These are phyloP conservation scores for Thymus quinquecostatus DNA, from an alignment of 257 asterid genomes.

Conservation along the genomic window DNA sequence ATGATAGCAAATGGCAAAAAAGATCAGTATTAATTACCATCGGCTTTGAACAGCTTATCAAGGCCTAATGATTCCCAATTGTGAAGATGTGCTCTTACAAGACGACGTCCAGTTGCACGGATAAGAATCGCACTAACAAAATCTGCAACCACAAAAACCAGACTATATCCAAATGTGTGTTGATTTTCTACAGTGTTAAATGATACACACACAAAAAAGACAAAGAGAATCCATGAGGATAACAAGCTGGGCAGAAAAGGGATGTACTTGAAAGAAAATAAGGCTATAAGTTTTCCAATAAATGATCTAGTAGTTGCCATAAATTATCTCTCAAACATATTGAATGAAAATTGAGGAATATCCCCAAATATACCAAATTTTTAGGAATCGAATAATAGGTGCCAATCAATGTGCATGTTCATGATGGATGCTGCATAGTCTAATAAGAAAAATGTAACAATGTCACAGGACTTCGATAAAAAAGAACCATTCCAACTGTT, in stretches of 20 bases:
- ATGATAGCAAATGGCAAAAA: neutral
- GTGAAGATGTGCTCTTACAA: constrained; percentile 54
- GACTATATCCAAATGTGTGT: constrained; percentile 80
- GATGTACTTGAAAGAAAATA: constrained; percentile 8
- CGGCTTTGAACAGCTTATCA: constrained; percentile 46
- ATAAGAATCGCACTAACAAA: constrained; percentile 73
- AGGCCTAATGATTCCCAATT: constrained; percentile 67
- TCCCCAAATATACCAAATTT: constrained; percentile 4
- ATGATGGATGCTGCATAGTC: neutral
- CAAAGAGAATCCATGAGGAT: constrained; percentile 11
- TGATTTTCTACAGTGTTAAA: constrained; percentile 41
- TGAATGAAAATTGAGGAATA: constrained; percentile 5
- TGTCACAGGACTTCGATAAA: neutral
- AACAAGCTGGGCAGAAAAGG: constrained; percentile 19
- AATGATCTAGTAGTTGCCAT: neutral
- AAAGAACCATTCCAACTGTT: neutral
- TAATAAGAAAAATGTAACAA: neutral
- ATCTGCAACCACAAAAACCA: constrained; percentile 93
- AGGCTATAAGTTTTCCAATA: neutral
- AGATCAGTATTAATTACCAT: constrained; percentile 37
- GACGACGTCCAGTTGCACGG: constrained; percentile 75
- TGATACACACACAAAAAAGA: constrained; percentile 13
- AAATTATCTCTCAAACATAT: constrained; percentile 13
- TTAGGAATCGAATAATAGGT: neutral
- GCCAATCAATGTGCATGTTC: neutral